A percentile compares a stretch with the other conserved stretches of the same genome.
Conservation (phyloP, 257 asterid species). For the Prunella vulgaris region DNA sequence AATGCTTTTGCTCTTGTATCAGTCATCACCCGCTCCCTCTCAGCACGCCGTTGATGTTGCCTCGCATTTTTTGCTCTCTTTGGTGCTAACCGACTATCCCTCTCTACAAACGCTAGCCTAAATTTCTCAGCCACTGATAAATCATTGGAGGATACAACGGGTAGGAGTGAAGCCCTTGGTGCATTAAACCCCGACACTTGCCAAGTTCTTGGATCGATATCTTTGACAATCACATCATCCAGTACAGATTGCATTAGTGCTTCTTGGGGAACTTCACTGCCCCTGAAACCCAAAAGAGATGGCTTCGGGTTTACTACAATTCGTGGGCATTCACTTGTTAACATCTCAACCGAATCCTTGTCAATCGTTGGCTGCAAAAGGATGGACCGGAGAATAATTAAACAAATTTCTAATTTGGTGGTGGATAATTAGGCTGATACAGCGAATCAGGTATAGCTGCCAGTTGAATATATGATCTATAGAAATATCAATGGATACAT, state of each 20-base stretch:
- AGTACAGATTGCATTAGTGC: constrained; percentile 45
- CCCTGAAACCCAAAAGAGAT: constrained; percentile 60
- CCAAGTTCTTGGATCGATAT: constrained; percentile 80
- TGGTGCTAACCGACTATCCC: constrained; percentile 90
- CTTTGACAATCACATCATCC: constrained; percentile 62
- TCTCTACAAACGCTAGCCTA: constrained; percentile 81
- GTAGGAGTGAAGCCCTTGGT: constrained; percentile 19
- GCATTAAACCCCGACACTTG: constrained; percentile 38
- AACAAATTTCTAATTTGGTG: not conserved
- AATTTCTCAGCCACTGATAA: constrained; percentile 85
- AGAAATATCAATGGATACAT: too few species aligned
- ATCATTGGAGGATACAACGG: constrained; percentile 37
- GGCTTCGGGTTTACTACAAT: constrained; percentile 73
- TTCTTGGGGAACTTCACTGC: constrained; percentile 64
- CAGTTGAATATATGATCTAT: too few species aligned
- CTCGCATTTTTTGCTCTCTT: constrained; percentile 94
- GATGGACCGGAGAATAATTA: not conserved
- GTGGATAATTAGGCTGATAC: too few species aligned
- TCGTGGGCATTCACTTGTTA: constrained; percentile 72
- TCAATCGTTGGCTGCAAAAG: constrained; percentile 69
- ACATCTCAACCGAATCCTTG: constrained; percentile 57
- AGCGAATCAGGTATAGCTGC: too few species aligned
- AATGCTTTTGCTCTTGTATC: constrained; percentile 68
- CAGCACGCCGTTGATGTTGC: constrained; percentile 87
- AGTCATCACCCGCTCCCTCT: constrained; percentile 60